Percentiles rank a stretch among this genome's conserved stretches.
Evolutionary conservation across 2,329 filamentous ascomycete genomes (phyloP).

Genomic region (Alternaria burnsii): DNA sequence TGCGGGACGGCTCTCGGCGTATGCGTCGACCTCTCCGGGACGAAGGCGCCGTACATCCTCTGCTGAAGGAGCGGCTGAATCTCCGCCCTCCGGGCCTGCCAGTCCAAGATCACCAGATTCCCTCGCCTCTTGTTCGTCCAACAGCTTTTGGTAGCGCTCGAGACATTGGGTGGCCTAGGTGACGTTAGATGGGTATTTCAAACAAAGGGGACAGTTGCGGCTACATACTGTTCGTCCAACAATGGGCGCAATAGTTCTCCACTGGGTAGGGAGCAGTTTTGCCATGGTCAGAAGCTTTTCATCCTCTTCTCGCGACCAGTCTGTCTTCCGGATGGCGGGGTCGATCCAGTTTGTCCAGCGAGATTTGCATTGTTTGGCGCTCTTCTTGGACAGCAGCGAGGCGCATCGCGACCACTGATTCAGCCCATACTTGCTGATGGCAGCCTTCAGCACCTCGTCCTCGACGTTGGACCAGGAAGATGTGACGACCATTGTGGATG

Average conservation of each 20-base stretch:
- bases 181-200: not conserved
- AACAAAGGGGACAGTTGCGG: not conserved
- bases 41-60: slow-evolving; percentile 89
- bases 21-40: slow-evolving; percentile 95
- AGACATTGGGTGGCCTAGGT: slow-evolving; percentile 84
- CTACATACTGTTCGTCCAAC: slow-evolving; percentile 77
- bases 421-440: slow-evolving; percentile 54
- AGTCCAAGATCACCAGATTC: slow-evolving; percentile 84
- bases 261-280: slow-evolving; percentile 99
- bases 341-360: slow-evolving; percentile 99
- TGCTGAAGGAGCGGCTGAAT: slow-evolving; percentile 85
- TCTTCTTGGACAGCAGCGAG: slow-evolving; percentile 94
- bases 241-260: slow-evolving; percentile 97
- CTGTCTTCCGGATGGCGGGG: slow-evolving; percentile 96
- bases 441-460: slow-evolving; percentile 96
- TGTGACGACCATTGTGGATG: slow-evolving; percentile 56
- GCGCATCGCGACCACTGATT: slow-evolving; percentile 97
- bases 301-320: slow-evolving; percentile 99
- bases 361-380: slow-evolving; percentile 98
- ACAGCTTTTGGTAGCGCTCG: slow-evolving; percentile 93
- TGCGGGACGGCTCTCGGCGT: slow-evolving; percentile 95
- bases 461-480: slow-evolving; percentile 66
- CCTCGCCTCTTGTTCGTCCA: slow-evolving; percentile 92
- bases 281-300: slow-evolving; percentile 96
- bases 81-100: slow-evolving; percentile 84